Evolutionary conservation across 2,329 filamentous ascomycete species (phyloP), one percentile per base, ranked within the genome.

Genomic region (Arthroderma uncinatum): DNA sequence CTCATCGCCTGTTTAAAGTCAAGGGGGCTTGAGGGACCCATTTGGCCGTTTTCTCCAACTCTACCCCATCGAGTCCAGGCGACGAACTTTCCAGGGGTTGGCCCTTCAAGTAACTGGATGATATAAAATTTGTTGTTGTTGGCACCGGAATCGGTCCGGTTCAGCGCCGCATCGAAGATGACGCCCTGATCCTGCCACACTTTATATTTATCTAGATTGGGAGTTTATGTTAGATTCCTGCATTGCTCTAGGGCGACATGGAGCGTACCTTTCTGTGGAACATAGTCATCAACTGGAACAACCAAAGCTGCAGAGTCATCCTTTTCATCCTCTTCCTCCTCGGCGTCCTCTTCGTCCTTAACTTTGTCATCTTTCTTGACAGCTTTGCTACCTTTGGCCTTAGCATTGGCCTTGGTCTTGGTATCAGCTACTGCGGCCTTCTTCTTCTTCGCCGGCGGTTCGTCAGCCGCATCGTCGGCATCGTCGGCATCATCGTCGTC

Each of bases 41-140:
- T 71, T 59, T 79, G 73, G 1, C 80, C 80, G 23, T 60, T 63
- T 61, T 81, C 79, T 2, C 79, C 80, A 3, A 94, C 88, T 21
- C 89, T 82, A 21, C 89, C 89, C 87, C 87, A 94, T 57, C 87
- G 79, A 2, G 85, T 89, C 86, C 86, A 92, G 0, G 81, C 83
- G 44, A 76, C 73, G 67, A 77, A 87, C 7, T 39, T 56, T 60
- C 2, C 70, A 59, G 2, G 70, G 68, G 2, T 58, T 59, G 56
- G 57, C n/a, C 8, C 70, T 60, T 4, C 71, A n/a, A 83, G 65
- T 60, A 87, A 75, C 74, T 92, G 87, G 28, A 90, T 69, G 28
- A 82, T 81, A 66, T 91, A 92, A 68, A 91, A 92, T 63, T 93
- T 93, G 70, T 93, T 92, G 70, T 87, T 86, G 66, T 92, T 93